Conservation (phyloP, 1,284 basidiomycete genomes). For the Ceratorhiza oryzae-sativae region DNA sequence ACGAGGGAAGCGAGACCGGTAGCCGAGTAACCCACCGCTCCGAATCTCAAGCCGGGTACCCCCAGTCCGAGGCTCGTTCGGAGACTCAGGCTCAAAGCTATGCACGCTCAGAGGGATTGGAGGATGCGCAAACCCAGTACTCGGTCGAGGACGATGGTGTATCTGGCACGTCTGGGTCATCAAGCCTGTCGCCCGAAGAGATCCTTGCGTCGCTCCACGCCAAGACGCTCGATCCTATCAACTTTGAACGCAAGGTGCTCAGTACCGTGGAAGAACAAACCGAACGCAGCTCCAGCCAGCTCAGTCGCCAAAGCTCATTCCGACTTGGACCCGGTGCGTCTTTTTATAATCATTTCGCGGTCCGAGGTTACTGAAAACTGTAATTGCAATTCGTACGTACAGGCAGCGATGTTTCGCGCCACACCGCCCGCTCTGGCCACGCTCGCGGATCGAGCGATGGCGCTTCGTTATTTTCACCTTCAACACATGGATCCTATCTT, state of each 20-base stretch:
- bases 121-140: conserved; percentile 25
- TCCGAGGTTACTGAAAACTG: not conserved
- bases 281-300: conserved; percentile 57
- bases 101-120: conserved; percentile 22
- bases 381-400: conserved; percentile 1
- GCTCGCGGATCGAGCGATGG: conserved; percentile 19
- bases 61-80: conserved; percentile 23
- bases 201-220: conserved; percentile 41
- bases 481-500: conserved; percentile 27
- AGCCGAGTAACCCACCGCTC: conserved; percentile 7
- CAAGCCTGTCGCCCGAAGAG: conserved; percentile 38
- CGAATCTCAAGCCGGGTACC: conserved; percentile 3
- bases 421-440: conserved; percentile 21
- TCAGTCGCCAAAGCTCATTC: conserved; percentile 12
- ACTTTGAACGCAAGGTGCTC: conserved; percentile 55
- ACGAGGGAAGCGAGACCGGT: conserved; percentile 22
- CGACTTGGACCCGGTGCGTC: conserved; percentile 47
- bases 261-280: conserved; percentile 68
- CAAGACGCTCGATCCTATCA: conserved; percentile 50
- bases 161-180: conserved; percentile 6
- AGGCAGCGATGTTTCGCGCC: conserved; percentile 25
- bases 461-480: conserved; percentile 17
- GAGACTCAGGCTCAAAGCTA: not conserved
- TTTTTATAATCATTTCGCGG: conserved; percentile 45
- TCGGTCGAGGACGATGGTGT: conserved; percentile 22